These are phyloP conservation scores for Dryadomyces quercivorus DNA, from an alignment of 2,329 filamentous ascomycete genomes.

Conservation along the genomic window DNA sequence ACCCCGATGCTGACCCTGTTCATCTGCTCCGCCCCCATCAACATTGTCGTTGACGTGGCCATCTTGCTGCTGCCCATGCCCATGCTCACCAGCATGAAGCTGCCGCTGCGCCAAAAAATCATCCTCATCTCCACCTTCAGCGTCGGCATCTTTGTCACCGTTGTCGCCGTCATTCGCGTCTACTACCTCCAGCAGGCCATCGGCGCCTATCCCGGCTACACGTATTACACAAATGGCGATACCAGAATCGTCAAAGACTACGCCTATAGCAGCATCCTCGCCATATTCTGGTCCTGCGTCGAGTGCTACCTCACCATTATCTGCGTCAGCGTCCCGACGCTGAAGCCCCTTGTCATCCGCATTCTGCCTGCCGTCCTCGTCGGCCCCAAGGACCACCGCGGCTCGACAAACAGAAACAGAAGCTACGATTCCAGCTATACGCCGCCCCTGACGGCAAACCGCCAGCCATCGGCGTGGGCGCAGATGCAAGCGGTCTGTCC, in stretches of 20 bases:
- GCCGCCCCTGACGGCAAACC: background rate
- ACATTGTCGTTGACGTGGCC: slow-evolving; percentile 81
- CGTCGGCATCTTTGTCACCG: slow-evolving; percentile 74
- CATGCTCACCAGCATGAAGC: slow-evolving; percentile 71
- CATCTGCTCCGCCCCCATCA: slow-evolving; percentile 71
- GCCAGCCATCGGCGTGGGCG: background rate
- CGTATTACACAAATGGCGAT: slow-evolving; percentile 22
- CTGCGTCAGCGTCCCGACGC: slow-evolving; percentile 80
- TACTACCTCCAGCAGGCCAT: slow-evolving; percentile 76
- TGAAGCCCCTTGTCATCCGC: slow-evolving; percentile 71
- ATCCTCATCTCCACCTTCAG: slow-evolving; percentile 80
- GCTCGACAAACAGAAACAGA: slow-evolving; percentile 13
- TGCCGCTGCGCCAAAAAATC: slow-evolving; percentile 76
- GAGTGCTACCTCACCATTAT: slow-evolving; percentile 87
- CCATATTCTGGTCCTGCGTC: slow-evolving; percentile 87
- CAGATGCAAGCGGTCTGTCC: background rate
- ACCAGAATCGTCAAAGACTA: slow-evolving; percentile 44
- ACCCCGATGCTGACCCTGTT: slow-evolving; percentile 50
- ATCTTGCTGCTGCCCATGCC: slow-evolving; percentile 82
- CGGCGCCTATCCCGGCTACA: slow-evolving; percentile 19
- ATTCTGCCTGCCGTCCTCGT: slow-evolving; percentile 45
- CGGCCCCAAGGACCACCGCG: slow-evolving; percentile 33
- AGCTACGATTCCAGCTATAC: slow-evolving; percentile 1
- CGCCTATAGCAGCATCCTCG: slow-evolving; percentile 65
- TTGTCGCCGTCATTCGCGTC: slow-evolving; percentile 81